Conservation (phyloP, 2,329 filamentous ascomycete genomes). For the Trichoderma sp. region DNA sequence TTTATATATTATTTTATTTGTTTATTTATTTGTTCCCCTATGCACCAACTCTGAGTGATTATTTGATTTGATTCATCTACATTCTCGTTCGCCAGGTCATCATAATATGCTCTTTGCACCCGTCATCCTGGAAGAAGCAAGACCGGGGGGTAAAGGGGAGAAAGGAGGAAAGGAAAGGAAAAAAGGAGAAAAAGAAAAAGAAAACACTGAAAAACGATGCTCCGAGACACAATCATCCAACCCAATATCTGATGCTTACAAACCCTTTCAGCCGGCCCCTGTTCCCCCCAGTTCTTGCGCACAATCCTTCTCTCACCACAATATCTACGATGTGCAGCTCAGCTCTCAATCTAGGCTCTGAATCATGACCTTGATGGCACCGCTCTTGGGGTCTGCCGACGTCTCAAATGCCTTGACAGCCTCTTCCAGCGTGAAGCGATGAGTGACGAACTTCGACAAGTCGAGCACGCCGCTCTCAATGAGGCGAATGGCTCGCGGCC, state of each 20-base stretch:
- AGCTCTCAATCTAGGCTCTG: constrained; percentile 56
- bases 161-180: neutral
- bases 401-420: constrained; percentile 87
- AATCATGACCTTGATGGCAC: constrained; percentile 95
- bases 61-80: neutral
- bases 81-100: neutral
- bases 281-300: neutral
- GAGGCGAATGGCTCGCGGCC: constrained; percentile 88
- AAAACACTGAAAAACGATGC: neutral
- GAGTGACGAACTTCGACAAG: constrained; percentile 78
- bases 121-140: neutral
- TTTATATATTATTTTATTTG: neutral
- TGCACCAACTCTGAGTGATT: neutral
- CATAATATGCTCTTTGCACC: neutral
- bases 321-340: neutral
- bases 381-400: constrained; percentile 81
- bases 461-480: constrained; percentile 82
- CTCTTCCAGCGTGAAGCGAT: constrained; percentile 81
- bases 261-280: neutral
- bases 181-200: neutral
- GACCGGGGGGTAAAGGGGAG: neutral
- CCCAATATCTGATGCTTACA: neutral
- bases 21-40: neutral
- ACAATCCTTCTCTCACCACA: neutral
- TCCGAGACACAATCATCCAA: neutral